Evolutionary conservation across 768 basidiomycete species (phyloP).

Genomic region (Neoboletus magnificus): DNA sequence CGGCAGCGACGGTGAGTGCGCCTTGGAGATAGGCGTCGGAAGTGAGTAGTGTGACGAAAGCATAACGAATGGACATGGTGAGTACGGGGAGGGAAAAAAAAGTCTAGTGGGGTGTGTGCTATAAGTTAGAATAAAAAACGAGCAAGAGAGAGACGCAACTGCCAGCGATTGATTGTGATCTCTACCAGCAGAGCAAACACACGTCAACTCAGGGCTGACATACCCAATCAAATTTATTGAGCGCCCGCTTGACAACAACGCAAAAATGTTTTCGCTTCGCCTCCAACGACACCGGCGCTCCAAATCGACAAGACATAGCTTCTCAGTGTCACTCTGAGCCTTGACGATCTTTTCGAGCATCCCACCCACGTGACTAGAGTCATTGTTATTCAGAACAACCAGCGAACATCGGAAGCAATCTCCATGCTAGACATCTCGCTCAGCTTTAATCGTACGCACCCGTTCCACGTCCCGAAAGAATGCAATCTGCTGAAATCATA

Average conservation of each 20-base stretch:
- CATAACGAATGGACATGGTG: conserved; percentile 64
- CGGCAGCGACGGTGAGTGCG: conserved; percentile 80
- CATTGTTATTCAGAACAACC: background rate
- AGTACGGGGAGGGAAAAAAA: background rate
- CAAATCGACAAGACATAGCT: background rate
- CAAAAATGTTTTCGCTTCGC: background rate
- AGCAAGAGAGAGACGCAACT: background rate
- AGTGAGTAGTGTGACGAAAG: conserved; percentile 90
- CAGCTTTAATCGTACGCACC: conserved; percentile 38
- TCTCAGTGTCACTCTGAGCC: no score
- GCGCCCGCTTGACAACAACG: background rate
- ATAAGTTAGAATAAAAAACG: background rate
- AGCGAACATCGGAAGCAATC: background rate
- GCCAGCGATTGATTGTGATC: background rate
- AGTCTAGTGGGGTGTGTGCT: background rate
- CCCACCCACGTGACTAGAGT: background rate
- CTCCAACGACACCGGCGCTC: background rate
- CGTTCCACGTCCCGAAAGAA: background rate
- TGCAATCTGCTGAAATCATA: conserved; percentile 7
- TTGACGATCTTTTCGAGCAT: no score
- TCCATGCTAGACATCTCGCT: conserved; percentile 29
- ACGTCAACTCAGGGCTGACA: conserved; percentile 11
- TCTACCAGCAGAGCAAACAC: conserved; percentile 9
- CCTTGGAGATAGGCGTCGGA: conserved; percentile 93
- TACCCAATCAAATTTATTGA: background rate